Conservation (phyloP, 768 basidiomycete genomes). For the Dendrothele bispora region DNA sequence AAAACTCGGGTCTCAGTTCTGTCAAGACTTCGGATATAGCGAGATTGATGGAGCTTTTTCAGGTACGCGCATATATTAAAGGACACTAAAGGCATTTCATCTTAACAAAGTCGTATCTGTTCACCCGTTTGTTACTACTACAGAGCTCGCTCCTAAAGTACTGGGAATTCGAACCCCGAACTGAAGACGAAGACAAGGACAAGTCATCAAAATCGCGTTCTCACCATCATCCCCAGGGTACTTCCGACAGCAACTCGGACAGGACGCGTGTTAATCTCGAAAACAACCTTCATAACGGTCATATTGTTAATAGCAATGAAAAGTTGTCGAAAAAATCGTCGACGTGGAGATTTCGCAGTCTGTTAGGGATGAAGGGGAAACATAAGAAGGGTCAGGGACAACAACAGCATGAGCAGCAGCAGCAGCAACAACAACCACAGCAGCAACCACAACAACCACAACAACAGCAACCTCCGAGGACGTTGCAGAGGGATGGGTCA, state of each 20-base stretch:
- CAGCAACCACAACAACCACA: too few species aligned
- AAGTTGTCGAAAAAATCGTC: too few species aligned
- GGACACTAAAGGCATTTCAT: too few species aligned
- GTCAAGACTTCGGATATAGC: conserved; percentile 81
- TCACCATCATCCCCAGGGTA: conserved; percentile 27
- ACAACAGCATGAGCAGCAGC: conserved; percentile 17
- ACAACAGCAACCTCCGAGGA: conserved; percentile 22
- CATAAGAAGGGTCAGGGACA: background rate
- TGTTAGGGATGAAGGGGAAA: background rate
- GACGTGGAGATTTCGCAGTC: background rate
- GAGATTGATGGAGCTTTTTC: conserved; percentile 82
- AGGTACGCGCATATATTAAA: conserved; percentile 38
- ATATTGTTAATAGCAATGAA: too few species aligned
- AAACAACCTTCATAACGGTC: too few species aligned
- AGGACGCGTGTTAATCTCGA: conserved; percentile 39
- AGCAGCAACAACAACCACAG: too few species aligned
- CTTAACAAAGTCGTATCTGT: too few species aligned
- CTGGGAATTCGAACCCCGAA: conserved; percentile 63
- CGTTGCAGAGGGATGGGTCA: conserved; percentile 28
- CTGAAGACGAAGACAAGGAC: conserved; percentile 25
- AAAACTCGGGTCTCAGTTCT: conserved; percentile 40
- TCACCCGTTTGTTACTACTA: background rate
- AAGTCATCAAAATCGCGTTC: too few species aligned
- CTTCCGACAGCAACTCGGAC: conserved; percentile 36
- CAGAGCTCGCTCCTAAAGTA: conserved; percentile 73